Percentiles rank a stretch among this genome's conserved stretches.
These are phyloP conservation scores for Lasiodiplodia gonubiensis DNA, from an alignment of 2,329 filamentous ascomycete species.

Conservation along the genomic window DNA sequence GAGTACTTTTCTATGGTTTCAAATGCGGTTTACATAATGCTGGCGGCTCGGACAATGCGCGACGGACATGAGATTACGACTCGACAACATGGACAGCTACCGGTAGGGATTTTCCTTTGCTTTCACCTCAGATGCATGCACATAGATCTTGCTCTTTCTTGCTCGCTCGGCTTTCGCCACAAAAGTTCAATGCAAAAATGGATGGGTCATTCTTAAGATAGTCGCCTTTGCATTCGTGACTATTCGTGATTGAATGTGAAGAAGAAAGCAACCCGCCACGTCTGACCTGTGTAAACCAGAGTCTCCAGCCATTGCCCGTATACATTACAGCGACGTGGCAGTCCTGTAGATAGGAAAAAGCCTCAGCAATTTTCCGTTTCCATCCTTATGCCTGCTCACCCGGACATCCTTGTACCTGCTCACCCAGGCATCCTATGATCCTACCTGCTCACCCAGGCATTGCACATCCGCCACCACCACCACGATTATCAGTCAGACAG, in stretches of 20 bases:
- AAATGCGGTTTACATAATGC: neutral
- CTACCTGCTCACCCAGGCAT: too few species aligned
- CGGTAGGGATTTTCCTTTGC: neutral
- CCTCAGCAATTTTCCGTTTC: too few species aligned
- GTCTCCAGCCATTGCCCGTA: too few species aligned
- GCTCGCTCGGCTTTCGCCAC: neutral
- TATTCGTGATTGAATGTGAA: neutral
- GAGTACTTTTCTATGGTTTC: neutral
- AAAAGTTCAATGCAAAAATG: neutral
- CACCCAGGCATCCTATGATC: too few species aligned
- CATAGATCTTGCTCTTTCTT: neutral
- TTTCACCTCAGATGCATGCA: neutral
- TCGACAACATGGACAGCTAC: neutral
- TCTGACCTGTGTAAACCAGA: too few species aligned
- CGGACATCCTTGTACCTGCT: too few species aligned
- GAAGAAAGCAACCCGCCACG: neutral
- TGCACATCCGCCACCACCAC: too few species aligned
- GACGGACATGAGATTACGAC: neutral
- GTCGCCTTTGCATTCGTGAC: neutral
- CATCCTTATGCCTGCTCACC: too few species aligned
- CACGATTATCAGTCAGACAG: too few species aligned
- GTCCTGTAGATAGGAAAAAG: too few species aligned
- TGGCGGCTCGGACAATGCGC: neutral
- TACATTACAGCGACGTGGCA: too few species aligned
- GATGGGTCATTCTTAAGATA: neutral